Evolutionary conservation across 2,329 filamentous ascomycete species (phyloP), one percentile per base, ranked within the genome.

Genomic region (Stagonosporopsis cucurbitacearum): DNA sequence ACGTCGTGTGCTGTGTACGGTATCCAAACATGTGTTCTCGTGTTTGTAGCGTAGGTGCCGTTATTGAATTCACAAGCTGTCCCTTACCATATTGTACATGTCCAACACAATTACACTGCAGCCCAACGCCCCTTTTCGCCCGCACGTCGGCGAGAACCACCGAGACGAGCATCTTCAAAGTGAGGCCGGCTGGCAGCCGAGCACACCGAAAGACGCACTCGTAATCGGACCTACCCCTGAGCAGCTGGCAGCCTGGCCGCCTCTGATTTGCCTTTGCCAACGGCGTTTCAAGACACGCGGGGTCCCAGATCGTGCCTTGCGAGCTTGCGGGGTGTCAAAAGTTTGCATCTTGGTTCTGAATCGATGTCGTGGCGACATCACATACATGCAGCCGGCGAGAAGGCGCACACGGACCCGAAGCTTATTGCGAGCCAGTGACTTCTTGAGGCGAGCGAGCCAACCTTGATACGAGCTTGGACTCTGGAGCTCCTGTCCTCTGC

Each of bases 151-250:
- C 2, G 26, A 46, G 25, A 33, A 22, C 9, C 26, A 52, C 42
- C 42, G 36, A 52, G 35, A 35, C 49, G 25, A 30, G 17, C 12
- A 23, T 19, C 7, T 11, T 22, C 35, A 53, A 46, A 53, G 48
- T 53, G 43, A 53, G 50, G 50, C 50, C 50, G 42, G 42, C 6
- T 28, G 23, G 13, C 28, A 52, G 42, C 36, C 50, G 50, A 28
- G 25, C 23, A 41, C 23, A 39, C 25, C 37, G 36, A 47, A 46
- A 32, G 12, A 32, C n/a, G 13, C 13, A 32, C 30, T 32, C 11
- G 7, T 23, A 46, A 47, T 51, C 50, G 50, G 50, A 47, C 50
- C 50, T 53, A 41, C 22, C 42, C 28, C 47, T 28, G 35, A 22
- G 42, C 33, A 23, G 40, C 30, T 44, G 25, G 11, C 33, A 9